Conservation (phyloP, 176 grass and related monocot genomes). For the Oryza longistaminata region DNA sequence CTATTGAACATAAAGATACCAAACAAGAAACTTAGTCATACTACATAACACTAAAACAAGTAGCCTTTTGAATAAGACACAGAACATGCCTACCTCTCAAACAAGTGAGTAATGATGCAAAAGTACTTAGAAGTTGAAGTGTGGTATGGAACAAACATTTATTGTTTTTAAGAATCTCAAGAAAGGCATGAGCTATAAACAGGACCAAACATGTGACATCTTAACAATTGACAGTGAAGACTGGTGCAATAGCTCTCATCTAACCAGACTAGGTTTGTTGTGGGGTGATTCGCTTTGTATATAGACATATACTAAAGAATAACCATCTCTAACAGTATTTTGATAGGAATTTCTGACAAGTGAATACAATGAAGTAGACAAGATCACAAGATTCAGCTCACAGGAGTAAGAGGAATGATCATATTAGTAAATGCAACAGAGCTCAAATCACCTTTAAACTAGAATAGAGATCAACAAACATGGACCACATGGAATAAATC, state of each 20-base stretch:
- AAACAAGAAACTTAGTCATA: neutral
- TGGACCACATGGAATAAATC: slow-evolving; percentile 8
- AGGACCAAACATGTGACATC: neutral
- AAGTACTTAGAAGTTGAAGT: slow-evolving; percentile 21
- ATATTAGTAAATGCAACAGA: neutral
- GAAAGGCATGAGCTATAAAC: slow-evolving; percentile 29
- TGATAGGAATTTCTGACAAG: neutral
- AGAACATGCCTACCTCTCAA: neutral
- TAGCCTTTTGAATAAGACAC: neutral
- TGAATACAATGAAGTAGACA: neutral
- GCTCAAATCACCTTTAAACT: neutral
- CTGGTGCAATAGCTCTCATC: neutral
- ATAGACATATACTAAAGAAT: neutral
- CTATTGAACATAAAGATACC: slow-evolving; percentile 13
- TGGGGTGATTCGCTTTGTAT: neutral
- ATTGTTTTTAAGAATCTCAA: neutral
- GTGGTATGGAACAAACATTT: neutral
- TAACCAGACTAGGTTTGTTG: neutral
- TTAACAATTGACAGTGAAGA: neutral
- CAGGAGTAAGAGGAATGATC: neutral
- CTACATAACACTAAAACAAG: neutral
- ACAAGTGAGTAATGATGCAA: neutral
- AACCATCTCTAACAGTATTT: slow-evolving; percentile 1
- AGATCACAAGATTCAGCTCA: neutral
- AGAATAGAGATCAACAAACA: slow-evolving; percentile 11